These are phyloP conservation scores for Lodderomyces beijingensis DNA, from an alignment of 1,139 yeast genomes.

Conservation along the genomic window DNA sequence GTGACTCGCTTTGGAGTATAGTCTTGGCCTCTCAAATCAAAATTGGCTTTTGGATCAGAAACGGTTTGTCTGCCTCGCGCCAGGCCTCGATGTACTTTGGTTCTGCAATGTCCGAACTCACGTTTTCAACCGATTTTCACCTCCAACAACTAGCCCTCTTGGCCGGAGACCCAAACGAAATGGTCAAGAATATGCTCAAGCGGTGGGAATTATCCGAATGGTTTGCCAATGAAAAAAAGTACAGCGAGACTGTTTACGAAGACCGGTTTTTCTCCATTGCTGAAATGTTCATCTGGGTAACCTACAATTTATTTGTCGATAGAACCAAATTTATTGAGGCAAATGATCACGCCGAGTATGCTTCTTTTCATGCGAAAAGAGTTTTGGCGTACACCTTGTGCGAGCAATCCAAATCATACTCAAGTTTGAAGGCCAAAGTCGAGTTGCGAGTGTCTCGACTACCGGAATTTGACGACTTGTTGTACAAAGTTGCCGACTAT, in stretches of 20 bases:
- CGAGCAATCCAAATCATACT: constrained; percentile 51
- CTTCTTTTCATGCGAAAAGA: constrained; percentile 24
- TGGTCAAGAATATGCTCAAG: constrained; percentile 47
- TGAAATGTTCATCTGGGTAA: constrained; percentile 50
- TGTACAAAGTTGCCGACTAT: constrained; percentile 38
- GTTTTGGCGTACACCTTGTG: constrained; percentile 46
- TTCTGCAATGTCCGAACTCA: constrained; percentile 30
- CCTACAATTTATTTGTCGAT: constrained; percentile 55
- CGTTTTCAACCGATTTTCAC: constrained; percentile 48
- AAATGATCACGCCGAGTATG: constrained; percentile 12
- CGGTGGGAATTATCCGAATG: constrained; percentile 60
- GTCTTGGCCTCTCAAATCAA: constrained; percentile 73
- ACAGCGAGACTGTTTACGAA: constrained; percentile 47
- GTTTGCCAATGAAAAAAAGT: constrained; percentile 38
- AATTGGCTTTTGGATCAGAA: constrained; percentile 87
- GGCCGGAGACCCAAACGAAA: constrained; percentile 35
- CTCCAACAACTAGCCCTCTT: constrained; percentile 51
- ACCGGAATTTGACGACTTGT: constrained; percentile 32
- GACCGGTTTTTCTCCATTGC: constrained; percentile 50
- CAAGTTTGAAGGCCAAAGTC: constrained; percentile 38
- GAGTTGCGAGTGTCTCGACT: constrained; percentile 32
- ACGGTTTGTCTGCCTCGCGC: constrained; percentile 53
- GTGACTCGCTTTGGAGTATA: constrained; percentile 53
- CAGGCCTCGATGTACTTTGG: constrained; percentile 40
- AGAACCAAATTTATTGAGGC: constrained; percentile 40